Percentiles rank a stretch among this genome's conserved stretches.
phyloP scores from a whole-genome alignment of 768 basidiomycete species.

The Trametes cubensis region DNA sequence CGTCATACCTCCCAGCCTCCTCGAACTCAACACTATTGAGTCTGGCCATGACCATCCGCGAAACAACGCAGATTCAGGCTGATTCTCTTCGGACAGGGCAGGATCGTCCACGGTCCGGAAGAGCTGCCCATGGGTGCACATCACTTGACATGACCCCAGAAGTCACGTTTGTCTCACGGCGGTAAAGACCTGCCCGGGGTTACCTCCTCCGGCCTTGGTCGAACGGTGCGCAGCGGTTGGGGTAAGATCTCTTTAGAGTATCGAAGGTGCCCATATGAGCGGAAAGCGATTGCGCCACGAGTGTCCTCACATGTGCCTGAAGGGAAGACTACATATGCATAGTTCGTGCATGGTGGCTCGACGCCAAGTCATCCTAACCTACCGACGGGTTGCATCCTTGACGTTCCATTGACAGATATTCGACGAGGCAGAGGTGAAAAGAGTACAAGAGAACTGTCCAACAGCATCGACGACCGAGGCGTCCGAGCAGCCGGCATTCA shows the following conservation, averaged over 20 bases:
- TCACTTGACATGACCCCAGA: slow-evolving; percentile 4
- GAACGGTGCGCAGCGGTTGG: too few species aligned
- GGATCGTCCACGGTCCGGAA: not conserved
- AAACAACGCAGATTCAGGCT: too few species aligned
- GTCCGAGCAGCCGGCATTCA: not conserved
- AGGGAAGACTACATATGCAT: too few species aligned
- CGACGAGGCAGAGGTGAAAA: not conserved
- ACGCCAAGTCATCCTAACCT: too few species aligned
- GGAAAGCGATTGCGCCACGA: not conserved
- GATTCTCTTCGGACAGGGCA: not conserved
- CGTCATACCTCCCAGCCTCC: not conserved
- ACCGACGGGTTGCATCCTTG: too few species aligned
- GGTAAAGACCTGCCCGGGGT: not conserved
- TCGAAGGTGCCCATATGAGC: not conserved
- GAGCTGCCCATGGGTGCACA: not conserved
- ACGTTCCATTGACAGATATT: not conserved
- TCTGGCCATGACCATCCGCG: too few species aligned
- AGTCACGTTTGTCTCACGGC: slow-evolving; percentile 1
- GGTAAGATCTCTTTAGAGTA: too few species aligned
- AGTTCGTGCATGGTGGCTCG: too few species aligned
- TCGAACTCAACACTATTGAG: too few species aligned
- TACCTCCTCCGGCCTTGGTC: not conserved
- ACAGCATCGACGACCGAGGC: not conserved
- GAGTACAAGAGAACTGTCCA: slow-evolving; percentile 1
- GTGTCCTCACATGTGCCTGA: too few species aligned